These are phyloP conservation scores for Aegilops speltoides DNA, from an alignment of 176 grass and related monocot genomes.

Conservation along the genomic window DNA sequence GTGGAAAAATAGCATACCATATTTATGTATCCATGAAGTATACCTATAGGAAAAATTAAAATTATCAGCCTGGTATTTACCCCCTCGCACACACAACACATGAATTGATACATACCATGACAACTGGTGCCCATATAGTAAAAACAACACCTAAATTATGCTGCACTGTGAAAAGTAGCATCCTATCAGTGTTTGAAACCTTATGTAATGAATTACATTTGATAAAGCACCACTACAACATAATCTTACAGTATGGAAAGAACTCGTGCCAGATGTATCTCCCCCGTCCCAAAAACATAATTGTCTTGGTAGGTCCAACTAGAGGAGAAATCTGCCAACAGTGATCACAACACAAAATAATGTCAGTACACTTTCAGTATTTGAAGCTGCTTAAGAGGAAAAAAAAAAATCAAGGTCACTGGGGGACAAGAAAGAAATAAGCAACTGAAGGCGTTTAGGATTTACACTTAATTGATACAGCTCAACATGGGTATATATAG, in stretches of 20 bases:
- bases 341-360: constrained; percentile 23
- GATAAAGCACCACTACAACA: not conserved
- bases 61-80: constrained; percentile 2
- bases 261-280: constrained; percentile 91
- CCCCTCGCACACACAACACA: not conserved
- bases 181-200: constrained; percentile 27
- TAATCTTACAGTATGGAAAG: constrained; percentile 85
- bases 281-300: constrained; percentile 72
- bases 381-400: constrained; percentile 1
- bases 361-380: not conserved
- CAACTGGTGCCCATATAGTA: constrained; percentile 90
- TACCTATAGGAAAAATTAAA: constrained; percentile 46
- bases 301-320: constrained; percentile 70
- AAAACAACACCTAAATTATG: constrained; percentile 87
- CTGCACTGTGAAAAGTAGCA: constrained; percentile 62
- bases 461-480: no score
- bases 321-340: constrained; percentile 79
- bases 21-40: constrained; percentile 99
- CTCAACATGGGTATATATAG: no score
- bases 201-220: constrained; percentile 1
- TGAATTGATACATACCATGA: constrained; percentile 65
- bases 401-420: not conserved
- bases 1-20: constrained; percentile 99
- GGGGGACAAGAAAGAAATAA: no score
- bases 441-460: no score